A percentile compares a stretch with the other conserved stretches of the same genome.
Evolutionary conservation across 129 eudicot species (phyloP).

Genomic region (Artemisia annua): DNA sequence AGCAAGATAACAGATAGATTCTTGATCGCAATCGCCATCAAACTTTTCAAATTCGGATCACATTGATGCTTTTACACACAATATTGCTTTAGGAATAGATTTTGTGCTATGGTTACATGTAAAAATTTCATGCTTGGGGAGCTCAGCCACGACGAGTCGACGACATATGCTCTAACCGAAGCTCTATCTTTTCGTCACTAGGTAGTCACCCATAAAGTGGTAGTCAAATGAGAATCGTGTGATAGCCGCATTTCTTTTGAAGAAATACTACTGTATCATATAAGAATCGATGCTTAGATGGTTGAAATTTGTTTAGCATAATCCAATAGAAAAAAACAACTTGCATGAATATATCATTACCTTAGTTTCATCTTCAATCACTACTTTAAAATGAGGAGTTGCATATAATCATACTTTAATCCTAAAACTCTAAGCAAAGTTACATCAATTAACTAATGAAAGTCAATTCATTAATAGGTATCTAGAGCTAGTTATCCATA

Average conservation of each 20-base stretch:
- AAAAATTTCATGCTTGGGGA: background rate
- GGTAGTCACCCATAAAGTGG: background rate
- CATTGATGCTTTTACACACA: background rate
- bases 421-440: constrained; percentile 17
- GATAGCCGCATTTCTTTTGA: too few species aligned
- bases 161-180: background rate
- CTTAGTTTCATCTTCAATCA: background rate
- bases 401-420: background rate
- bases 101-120: constrained; percentile 1
- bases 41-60: constrained; percentile 6
- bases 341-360: background rate
- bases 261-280: too few species aligned
- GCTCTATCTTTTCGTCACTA: background rate
- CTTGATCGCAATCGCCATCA: constrained; percentile 5
- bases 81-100: constrained; percentile 4
- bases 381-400: background rate
- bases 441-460: background rate
- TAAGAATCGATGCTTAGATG: too few species aligned
- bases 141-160: background rate
- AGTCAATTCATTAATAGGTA: background rate
- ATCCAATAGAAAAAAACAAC: background rate
- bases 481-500: background rate
- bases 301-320: too few species aligned
- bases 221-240: background rate
- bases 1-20: constrained; percentile 15